Conservation (phyloP, 2,329 filamentous ascomycete genomes). For the Scopulariopsis brevicaulis region DNA sequence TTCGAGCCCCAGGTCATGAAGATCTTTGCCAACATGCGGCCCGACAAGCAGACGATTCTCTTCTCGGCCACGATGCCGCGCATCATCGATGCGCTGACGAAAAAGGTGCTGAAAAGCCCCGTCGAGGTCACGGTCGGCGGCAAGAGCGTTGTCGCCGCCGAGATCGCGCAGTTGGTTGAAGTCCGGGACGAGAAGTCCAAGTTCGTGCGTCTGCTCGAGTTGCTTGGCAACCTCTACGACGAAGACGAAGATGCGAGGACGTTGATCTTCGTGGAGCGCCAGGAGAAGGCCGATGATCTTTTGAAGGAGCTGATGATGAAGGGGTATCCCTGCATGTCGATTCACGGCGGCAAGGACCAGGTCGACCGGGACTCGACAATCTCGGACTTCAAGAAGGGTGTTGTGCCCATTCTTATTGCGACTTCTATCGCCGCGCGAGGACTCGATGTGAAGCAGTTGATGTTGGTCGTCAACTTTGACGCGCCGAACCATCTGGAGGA, state of each 20-base stretch:
- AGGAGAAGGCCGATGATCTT: constrained; percentile 77
- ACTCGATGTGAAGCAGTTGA: constrained; percentile 90
- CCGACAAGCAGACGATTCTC: constrained; percentile 84
- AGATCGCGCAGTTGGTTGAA: constrained; percentile 89
- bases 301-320: constrained; percentile 70
- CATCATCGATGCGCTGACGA: constrained; percentile 81
- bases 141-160: constrained; percentile 74
- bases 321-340: constrained; percentile 84
- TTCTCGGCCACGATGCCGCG: constrained; percentile 96
- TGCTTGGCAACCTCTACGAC: constrained; percentile 78
- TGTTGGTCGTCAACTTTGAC: constrained; percentile 92
- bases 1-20: constrained; percentile 98
- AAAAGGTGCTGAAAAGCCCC: constrained; percentile 75
- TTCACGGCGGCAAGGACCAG: constrained; percentile 90
- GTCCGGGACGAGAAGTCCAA: constrained; percentile 74
- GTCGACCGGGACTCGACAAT: constrained; percentile 88
- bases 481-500: constrained; percentile 91
- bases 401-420: constrained; percentile 81
- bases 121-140: constrained; percentile 91
- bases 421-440: constrained; percentile 93
- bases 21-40: constrained; percentile 82
- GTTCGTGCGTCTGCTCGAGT: constrained; percentile 71
- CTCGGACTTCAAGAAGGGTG: constrained; percentile 83
- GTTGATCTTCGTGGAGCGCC: constrained; percentile 83
- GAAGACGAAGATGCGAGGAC: constrained; percentile 82